These are phyloP conservation scores for Suhomyces pyralidae DNA, from an alignment of 805 yeast genomes.

Conservation along the genomic window DNA sequence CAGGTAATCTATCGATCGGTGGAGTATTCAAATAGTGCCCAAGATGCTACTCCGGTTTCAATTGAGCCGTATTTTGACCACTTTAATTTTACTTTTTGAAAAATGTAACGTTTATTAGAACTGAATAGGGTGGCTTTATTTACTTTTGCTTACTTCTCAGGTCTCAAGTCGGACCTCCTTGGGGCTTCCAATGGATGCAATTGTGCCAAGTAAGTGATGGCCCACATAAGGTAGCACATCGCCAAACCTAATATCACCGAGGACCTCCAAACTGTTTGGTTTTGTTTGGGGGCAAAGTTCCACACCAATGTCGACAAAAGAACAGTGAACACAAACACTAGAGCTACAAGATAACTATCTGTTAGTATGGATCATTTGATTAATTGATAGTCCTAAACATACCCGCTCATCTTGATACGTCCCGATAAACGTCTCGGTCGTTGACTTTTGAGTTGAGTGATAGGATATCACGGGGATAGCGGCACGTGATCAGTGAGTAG, in stretches of 20 bases:
- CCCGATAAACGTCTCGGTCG: neutral
- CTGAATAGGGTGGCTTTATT: neutral
- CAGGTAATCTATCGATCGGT: too few relatives aligned
- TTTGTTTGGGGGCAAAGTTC: constrained; percentile 81
- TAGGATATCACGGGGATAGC: neutral
- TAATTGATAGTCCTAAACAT: constrained; percentile 15
- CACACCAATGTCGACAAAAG: constrained; percentile 67
- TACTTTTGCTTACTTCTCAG: constrained; percentile 41
- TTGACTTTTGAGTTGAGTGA: neutral
- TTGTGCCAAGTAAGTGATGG: constrained; percentile 83
- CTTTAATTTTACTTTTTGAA: neutral
- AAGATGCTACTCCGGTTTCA: too few relatives aligned
- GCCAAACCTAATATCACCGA: constrained; percentile 61
- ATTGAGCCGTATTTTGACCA: neutral
- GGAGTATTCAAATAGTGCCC: too few relatives aligned
- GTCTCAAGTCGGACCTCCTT: constrained; percentile 84
- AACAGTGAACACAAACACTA: constrained; percentile 57
- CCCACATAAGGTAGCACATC: constrained; percentile 88
- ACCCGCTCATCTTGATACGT: constrained; percentile 44
- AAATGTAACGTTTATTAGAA: neutral
- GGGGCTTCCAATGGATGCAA: constrained; percentile 91
- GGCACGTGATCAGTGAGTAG: neutral
- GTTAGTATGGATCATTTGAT: constrained; percentile 10
- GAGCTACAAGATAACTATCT: constrained; percentile 65
- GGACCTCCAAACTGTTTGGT: constrained; percentile 47